Evolutionary conservation across 345 rosid species (phyloP), one percentile per base, ranked within the genome.

Genomic region (Brassica rapa): DNA sequence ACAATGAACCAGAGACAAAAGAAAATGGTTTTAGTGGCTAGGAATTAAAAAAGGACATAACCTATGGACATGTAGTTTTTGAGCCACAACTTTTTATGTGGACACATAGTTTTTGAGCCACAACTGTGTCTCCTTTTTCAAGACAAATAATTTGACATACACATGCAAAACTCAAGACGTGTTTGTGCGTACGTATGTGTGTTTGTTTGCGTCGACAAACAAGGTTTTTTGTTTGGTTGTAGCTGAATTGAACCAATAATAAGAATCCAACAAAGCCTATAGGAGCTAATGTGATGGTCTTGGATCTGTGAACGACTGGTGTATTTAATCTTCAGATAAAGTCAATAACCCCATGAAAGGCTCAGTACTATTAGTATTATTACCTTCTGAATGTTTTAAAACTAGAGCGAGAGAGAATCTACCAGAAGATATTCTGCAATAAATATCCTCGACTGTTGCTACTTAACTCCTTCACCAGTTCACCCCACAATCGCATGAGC

Each of bases 51-150:
- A 65, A 62, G 74, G 59, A 79, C 65, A 46, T 5, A 30, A 67
- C 62, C 30, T 24, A 32, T 49, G 56, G 56, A n/a, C 19, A 71
- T 23, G 12, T 63, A 63, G 70, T 73, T 35, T 63, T 73, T 51
- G 74, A 79, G 82, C 82, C 82, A 68, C 78, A 79, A 68, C 21
- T 79, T 78, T 79, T 39, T 39, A 3, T 46, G 6, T 66, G 67
- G 24, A 29, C 51, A 71, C 14, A 15, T 63, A 53, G 70, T 67
- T 33, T 62, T 73, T 51, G 82, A 79, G 82, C 82, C 82, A 68
- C 78, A 79, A 68, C 21, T 79, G 72, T 79, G 82, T 73, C 74
- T 79, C 78, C 57, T 68, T 61, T 73, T 73, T 68, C 57, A 74
- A 61, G 62, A 73, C 74, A 79, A 60, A 79, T 49, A 66, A 19